phyloP scores from a whole-genome alignment of 202 grass and related monocot species.

The Setaria viridis region DNA sequence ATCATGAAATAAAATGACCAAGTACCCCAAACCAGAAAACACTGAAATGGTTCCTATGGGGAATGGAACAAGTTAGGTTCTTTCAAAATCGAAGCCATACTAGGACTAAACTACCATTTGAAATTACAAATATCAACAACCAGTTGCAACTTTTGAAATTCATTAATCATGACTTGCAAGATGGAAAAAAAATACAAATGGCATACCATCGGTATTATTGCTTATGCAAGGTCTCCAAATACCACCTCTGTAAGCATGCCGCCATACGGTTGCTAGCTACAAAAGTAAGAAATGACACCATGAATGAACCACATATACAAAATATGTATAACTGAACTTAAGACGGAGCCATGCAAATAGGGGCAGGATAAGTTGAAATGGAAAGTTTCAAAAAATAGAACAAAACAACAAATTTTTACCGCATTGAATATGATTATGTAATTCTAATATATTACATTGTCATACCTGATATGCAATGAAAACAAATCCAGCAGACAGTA shows the following conservation, averaged over 20 bases:
- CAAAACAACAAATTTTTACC: slow-evolving; percentile 1
- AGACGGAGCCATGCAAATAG: slow-evolving; percentile 1
- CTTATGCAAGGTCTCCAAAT: slow-evolving; percentile 85
- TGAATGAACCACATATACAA: slow-evolving; percentile 1
- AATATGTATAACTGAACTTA: slow-evolving; percentile 2
- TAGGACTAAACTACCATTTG: slow-evolving; percentile 3
- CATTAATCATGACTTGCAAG: background rate
- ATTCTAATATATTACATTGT: background rate
- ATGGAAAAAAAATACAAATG: slow-evolving; percentile 22
- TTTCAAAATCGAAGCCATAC: background rate
- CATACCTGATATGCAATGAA: background rate
- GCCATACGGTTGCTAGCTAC: slow-evolving; percentile 96
- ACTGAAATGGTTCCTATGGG: slow-evolving; percentile 5
- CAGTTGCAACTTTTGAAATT: slow-evolving; percentile 5
- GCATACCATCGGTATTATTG: slow-evolving; percentile 70
- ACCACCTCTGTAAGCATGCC: slow-evolving; percentile 80
- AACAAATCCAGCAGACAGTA: background rate
- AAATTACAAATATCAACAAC: slow-evolving; percentile 16
- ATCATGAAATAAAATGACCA: slow-evolving; percentile 8
- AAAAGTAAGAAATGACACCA: slow-evolving; percentile 53
- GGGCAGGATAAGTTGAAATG: slow-evolving; percentile 6
- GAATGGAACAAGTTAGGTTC: slow-evolving; percentile 18
- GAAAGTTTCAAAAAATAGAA: background rate
- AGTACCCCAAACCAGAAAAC: background rate
- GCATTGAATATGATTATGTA: background rate